Conservation (phyloP, 768 basidiomycete species). For the Agaricus blazei region DNA sequence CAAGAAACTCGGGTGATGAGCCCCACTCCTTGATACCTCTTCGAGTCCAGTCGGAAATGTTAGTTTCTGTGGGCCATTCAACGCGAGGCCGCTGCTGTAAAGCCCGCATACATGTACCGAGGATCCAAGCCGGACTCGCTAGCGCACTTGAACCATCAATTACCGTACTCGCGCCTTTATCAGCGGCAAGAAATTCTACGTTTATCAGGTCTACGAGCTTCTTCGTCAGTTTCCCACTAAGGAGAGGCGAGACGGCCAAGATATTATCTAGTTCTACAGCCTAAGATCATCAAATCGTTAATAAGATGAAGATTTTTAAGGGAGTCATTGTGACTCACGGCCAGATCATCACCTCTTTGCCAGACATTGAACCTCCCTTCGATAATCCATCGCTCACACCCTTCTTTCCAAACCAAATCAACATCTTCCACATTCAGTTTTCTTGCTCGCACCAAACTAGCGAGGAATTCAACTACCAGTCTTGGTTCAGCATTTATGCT, state of each 20-base stretch:
- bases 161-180: conserved; percentile 22
- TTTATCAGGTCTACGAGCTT: conserved; percentile 43
- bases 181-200: conserved; percentile 23
- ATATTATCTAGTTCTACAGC: conserved; percentile 49
- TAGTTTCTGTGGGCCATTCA: conserved; percentile 44
- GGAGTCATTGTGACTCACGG: conserved; percentile 25
- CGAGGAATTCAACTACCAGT: conserved; percentile 43
- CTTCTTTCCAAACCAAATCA: conserved; percentile 55
- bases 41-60: conserved; percentile 46
- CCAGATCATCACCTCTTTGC: conserved; percentile 33
- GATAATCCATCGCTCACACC: conserved; percentile 45
- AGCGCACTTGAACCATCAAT: conserved; percentile 4
- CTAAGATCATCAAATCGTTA: conserved; percentile 22
- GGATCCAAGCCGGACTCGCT: conserved; percentile 46
- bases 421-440: conserved; percentile 43
- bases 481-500: conserved; percentile 40
- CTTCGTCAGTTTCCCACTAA: conserved; percentile 38
- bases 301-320: not conserved
- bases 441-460: conserved; percentile 39
- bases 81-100: conserved; percentile 37
- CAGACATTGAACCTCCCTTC: conserved; percentile 34
- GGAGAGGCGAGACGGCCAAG: conserved; percentile 45
- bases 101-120: conserved; percentile 55
- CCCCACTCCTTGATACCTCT: conserved; percentile 46
- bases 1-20: conserved; percentile 52